Evolutionary conservation across 805 yeast genomes (phyloP), one percentile per base, ranked within the genome.

Genomic region (Candida awuae): DNA sequence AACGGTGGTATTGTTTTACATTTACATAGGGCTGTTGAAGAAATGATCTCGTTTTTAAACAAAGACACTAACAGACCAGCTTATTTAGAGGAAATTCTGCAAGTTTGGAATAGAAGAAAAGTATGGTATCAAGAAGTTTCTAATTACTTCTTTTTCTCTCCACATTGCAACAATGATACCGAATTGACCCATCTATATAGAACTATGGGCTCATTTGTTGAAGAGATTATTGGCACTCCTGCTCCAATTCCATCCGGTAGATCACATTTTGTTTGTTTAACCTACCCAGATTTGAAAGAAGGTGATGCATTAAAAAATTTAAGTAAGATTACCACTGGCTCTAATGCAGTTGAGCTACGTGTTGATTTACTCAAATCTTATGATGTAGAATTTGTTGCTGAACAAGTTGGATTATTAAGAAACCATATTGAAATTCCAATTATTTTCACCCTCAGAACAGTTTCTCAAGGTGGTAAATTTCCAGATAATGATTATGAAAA

Each of bases 1-100:
- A n/a, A 43, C 4, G 84, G 83, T 19, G 95, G 95, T 29, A 71
- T 84, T 47, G 97, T 92, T 10, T 67, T 92, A 39, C 97, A 92
- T 53, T 69, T 92, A 43, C 97, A 90, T 59, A 80, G 99, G 48
- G 84, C 84, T 51, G 72, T 90, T 45, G 79, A 77, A 41, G 82
- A 84, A 49, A 85, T 94, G 22, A 76, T 87, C 29, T 66, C 69
- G 8, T 86, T 84, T 59, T 70, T 92, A 48, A 71, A 72, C 13
- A 61, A 67, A 42, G 99, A 92, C 60, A 76, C 83, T 34, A 69
- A 87, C 0, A 73, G 99, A 56, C 99, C 99, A 13, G 84, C 95
- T 1, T 88, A 80, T 51, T 70, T 70, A 10, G 84, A 77, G 49
- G 96, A 87, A 52, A 79, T 87, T 50, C 68, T 70, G 47, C 76